Conservation (phyloP, 1,284 basidiomycete genomes). For the Ceratobasidium sp. region DNA sequence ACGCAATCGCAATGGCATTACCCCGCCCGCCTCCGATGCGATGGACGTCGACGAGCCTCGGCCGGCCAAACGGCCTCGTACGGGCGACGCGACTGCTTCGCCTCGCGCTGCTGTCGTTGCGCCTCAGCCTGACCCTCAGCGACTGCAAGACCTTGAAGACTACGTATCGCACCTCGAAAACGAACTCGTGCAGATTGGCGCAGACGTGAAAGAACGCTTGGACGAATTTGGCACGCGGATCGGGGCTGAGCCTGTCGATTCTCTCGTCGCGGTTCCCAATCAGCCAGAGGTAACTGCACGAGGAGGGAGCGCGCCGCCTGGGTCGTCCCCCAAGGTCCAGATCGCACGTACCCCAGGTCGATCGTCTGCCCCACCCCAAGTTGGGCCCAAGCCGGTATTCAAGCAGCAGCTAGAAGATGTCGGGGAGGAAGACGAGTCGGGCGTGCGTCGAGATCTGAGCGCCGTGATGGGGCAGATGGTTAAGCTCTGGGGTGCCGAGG, state of each 20-base stretch:
- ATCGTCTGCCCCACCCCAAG: conserved; percentile 26
- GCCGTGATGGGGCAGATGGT: conserved; percentile 3
- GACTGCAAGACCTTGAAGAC: not conserved
- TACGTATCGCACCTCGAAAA: not conserved
- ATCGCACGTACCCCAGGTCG: not conserved
- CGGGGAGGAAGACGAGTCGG: not conserved
- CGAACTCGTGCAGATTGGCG: not conserved
- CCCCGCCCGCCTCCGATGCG: not conserved
- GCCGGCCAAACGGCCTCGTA: conserved; percentile 5
- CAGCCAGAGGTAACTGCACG: not conserved
- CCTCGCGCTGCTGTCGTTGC: not conserved
- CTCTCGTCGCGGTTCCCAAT: not conserved
- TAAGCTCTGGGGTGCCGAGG: not conserved
- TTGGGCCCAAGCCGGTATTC: not conserved
- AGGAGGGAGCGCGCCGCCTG: conserved; percentile 24
- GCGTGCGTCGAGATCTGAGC: not conserved
- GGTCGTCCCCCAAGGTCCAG: not conserved
- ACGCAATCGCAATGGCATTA: conserved; percentile 1
- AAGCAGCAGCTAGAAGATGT: not conserved
- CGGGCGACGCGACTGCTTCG: not conserved
- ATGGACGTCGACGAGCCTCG: conserved; percentile 27
- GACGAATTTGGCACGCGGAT: not conserved
- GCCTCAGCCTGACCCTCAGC: not conserved
- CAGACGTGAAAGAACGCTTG: not conserved
- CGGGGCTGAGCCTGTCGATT: not conserved